Base-by-base conservation (phyloP, 2,329 filamentous ascomycete species). In the Fusarium poae region DNA sequence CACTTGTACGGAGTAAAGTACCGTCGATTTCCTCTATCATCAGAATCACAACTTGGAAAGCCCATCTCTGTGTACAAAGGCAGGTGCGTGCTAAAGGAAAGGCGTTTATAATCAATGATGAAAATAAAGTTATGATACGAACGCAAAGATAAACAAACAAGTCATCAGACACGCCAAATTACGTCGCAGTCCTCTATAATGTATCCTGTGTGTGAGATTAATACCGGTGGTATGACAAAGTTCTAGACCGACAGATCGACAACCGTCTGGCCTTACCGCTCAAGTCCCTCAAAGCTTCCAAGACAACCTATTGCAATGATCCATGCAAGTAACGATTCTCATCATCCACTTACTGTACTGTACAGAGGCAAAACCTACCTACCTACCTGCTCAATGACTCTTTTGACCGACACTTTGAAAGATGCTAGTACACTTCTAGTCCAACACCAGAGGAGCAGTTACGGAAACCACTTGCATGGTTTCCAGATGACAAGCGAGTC, bases 231-330 rank as follows among this genome's bases (percentile, higher is more conserved):
- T n/a, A 37, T 42, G 37, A 44, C 15, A 48, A 49, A 21, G 55
- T 63, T 57, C 64, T 62, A 68, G 68, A 70, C 66, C 58, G 29
- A 49, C 29, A 51, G 71, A 73, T 73, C 66, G 57, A 51, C 68
- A 60, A 18, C 16, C 20, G 45, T 50, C 39, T 37, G 34, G 13
- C 18, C 30, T 37, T 60, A 32, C 65, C 46, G 37, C 51, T 21
- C 51, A 30, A 20, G 27, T 32, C 37, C 30, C 44, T 21, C 39
- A 42, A 61, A 53, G 53, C 37, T 60, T 30, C 27, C 8, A 55
- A 44, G 57, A 32, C 43, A 43, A 68, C 60, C 51, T 44, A 43
- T 46, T 37, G 13, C 5, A 42, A 32, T 40, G 25, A 50, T 42
- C 40, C 45, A 66, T 52, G 46, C 20, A 50, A 50, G 30, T 15